Evolutionary conservation across 106 monocot species (phyloP).

Genomic region (Dioscorea alata): DNA sequence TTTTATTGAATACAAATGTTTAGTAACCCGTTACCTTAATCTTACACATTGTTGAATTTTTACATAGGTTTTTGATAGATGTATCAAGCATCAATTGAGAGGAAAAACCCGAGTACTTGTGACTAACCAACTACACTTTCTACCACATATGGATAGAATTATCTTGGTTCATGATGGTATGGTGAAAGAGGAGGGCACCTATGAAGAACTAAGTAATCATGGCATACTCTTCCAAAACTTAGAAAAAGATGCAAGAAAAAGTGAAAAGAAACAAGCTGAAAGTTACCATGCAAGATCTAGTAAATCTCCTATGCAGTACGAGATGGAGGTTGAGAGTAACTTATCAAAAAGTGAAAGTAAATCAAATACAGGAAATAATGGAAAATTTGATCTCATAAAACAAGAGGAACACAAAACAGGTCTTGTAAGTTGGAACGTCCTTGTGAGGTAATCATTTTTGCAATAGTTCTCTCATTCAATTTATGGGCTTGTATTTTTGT

Average conservation of each 20-base stretch:
- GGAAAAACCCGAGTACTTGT: slow-evolving; percentile 93
- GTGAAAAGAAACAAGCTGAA: slow-evolving; percentile 52
- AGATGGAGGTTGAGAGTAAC: slow-evolving; percentile 15
- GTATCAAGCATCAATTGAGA: slow-evolving; percentile 76
- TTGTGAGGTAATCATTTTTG: slow-evolving; percentile 37
- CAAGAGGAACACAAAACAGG: slow-evolving; percentile 95
- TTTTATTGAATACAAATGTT: too few species aligned
- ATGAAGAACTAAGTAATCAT: slow-evolving; percentile 63
- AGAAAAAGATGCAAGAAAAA: slow-evolving; percentile 98
- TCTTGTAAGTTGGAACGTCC: slow-evolving; percentile 70
- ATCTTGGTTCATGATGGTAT: slow-evolving; percentile 87
- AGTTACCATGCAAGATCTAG: slow-evolving; percentile 4
- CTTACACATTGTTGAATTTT: not conserved
- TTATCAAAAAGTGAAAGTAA: slow-evolving; percentile 16
- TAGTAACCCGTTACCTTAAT: too few species aligned
- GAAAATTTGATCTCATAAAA: slow-evolving; percentile 66
- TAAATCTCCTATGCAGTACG: slow-evolving; percentile 33
- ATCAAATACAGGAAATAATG: slow-evolving; percentile 36
- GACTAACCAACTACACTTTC: slow-evolving; percentile 97
- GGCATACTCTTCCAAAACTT: slow-evolving; percentile 75
- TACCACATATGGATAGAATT: slow-evolving; percentile 80
- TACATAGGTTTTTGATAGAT: slow-evolving; percentile 88
- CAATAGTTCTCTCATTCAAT: too few species aligned
- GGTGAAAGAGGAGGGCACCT: slow-evolving; percentile 91
- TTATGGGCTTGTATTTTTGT: too few species aligned